Percentiles rank a stretch among this genome's conserved stretches.
phyloP scores from a whole-genome alignment of 2,329 filamentous ascomycete species.

The Penicillium expansum region DNA sequence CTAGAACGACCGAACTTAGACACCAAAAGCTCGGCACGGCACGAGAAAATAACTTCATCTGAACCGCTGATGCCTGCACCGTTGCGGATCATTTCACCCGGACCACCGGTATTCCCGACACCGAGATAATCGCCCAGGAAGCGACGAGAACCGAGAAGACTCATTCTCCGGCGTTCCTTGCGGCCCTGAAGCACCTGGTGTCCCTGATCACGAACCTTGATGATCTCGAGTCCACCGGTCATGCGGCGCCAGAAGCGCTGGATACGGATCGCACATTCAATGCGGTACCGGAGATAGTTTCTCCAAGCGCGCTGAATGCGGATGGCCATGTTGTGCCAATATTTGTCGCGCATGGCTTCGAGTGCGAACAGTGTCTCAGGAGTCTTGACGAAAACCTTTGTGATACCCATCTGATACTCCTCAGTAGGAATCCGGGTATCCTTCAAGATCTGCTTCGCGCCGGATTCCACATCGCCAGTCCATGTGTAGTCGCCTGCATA shows the following conservation, averaged over 20 bases:
- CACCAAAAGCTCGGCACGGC: slow-evolving; percentile 82
- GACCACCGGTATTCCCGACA: slow-evolving; percentile 74
- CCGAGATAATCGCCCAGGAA: slow-evolving; percentile 96
- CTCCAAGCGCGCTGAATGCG: slow-evolving; percentile 97
- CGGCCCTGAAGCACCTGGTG: slow-evolving; percentile 76
- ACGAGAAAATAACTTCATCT: slow-evolving; percentile 83
- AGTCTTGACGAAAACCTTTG: slow-evolving; percentile 97
- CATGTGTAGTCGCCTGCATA: slow-evolving; percentile 98
- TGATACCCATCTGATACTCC: slow-evolving; percentile 95
- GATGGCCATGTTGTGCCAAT: slow-evolving; percentile 99
- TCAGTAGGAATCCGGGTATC: slow-evolving; percentile 93
- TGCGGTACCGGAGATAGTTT: slow-evolving; percentile 88
- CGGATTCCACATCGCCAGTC: slow-evolving; percentile 82
- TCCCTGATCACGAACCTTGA: slow-evolving; percentile 83
- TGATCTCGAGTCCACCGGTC: slow-evolving; percentile 82
- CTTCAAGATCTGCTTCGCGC: slow-evolving; percentile 87
- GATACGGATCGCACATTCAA: slow-evolving; percentile 88
- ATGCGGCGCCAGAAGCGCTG: slow-evolving; percentile 95
- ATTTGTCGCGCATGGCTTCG: slow-evolving; percentile 95
- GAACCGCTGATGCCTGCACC: slow-evolving; percentile 63
- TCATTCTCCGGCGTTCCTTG: slow-evolving; percentile 89
- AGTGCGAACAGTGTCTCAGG: slow-evolving; percentile 95
- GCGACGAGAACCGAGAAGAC: slow-evolving; percentile 82
- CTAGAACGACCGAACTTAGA: slow-evolving; percentile 96
- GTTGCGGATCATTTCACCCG: slow-evolving; percentile 75